These are phyloP conservation scores for Aspergillus bombycis DNA, from an alignment of 2,329 filamentous ascomycete genomes.

Conservation along the genomic window DNA sequence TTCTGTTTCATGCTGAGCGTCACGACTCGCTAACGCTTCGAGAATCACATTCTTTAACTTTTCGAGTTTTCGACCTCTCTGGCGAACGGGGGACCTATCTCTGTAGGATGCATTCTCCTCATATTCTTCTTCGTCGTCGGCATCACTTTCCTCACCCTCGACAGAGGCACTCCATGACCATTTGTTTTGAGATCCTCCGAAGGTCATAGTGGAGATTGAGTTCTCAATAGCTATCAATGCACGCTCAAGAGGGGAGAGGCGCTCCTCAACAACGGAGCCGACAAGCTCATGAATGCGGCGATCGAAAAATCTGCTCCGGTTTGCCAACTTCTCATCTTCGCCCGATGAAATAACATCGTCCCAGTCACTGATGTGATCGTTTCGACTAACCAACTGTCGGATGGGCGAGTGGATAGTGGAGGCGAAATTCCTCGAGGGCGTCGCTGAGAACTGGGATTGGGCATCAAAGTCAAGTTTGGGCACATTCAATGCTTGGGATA, in stretches of 20 bases:
- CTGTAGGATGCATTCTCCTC: conserved; percentile 59
- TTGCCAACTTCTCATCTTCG: conserved; percentile 80
- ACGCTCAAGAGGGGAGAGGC: conserved; percentile 79
- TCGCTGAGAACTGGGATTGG: conserved; percentile 50
- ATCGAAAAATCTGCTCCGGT: conserved; percentile 86
- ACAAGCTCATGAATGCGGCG: conserved; percentile 86
- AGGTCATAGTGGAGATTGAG: conserved; percentile 63
- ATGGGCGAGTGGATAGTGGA: conserved; percentile 59
- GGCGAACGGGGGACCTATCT: conserved; percentile 70
- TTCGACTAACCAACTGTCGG: conserved; percentile 64
- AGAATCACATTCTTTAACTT: conserved; percentile 72
- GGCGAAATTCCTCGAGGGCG: conserved; percentile 67
- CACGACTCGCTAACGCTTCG: conserved; percentile 63
- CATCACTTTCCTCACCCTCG: conserved; percentile 79
- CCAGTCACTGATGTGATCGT: conserved; percentile 82
- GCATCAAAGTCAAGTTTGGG: conserved; percentile 42
- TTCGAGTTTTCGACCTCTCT: conserved; percentile 75
- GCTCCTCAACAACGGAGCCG: conserved; percentile 72
- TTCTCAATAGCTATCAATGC: conserved; percentile 76
- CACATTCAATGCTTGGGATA: conserved; percentile 50
- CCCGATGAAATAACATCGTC: conserved; percentile 81
- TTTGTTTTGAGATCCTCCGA: conserved; percentile 56
- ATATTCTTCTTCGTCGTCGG: conserved; percentile 83
- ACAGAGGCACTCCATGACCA: conserved; percentile 66
- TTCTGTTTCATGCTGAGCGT: conserved; percentile 29